Evolutionary conservation across 352 stramenopile species (phyloP), one percentile per base, ranked within the genome.

Genomic region (Phytophthora agathidicida): DNA sequence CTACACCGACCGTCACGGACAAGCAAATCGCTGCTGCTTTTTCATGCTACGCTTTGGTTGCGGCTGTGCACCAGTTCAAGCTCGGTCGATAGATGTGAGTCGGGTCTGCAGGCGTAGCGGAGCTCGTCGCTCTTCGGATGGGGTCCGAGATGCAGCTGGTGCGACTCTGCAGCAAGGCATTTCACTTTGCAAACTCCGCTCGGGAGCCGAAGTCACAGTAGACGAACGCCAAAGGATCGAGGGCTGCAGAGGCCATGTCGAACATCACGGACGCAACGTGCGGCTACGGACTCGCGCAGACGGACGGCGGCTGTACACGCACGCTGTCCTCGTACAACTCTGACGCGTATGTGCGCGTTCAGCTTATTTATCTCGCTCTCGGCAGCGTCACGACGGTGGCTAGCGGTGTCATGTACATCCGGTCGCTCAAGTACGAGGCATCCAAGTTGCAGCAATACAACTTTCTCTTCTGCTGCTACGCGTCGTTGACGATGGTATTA

Each of bases 391-490:
- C 53, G 7, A 65, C 49, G 1, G 5, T 65, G 9, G 65, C 60
- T 19, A 65, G 65, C 36, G 53, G 23, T 5, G 41, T 72, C 38
- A 77, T 77, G 36, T 78, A 64, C 39, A 46, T 65, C 20, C 55
- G 65, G 11, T 60, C 68, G 10, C 9, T 69, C 37, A 71, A 60
- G 17, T 26, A 72, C 30, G 60, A 77, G 19, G 58, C 46, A 4
- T 64, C 68, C 41, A 71, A 61, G 20, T 23, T 81, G 14, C 72
- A 81, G 51, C 59, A 74, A 46, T 65, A 65, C 44, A 72, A 64
- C 38, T 74, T 81, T 22, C 26, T 81, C 31, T 56, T 77, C 31
- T 75, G 64, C 52, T 60, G 55, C 28, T 81, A 78, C 19, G 62
- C 62, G 7, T 62, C 72, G 23, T 38, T 78, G 24, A 73, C 72